Evolutionary conservation across 2,329 filamentous ascomycete genomes (phyloP).

Genomic region (Talaromyces piceae): DNA sequence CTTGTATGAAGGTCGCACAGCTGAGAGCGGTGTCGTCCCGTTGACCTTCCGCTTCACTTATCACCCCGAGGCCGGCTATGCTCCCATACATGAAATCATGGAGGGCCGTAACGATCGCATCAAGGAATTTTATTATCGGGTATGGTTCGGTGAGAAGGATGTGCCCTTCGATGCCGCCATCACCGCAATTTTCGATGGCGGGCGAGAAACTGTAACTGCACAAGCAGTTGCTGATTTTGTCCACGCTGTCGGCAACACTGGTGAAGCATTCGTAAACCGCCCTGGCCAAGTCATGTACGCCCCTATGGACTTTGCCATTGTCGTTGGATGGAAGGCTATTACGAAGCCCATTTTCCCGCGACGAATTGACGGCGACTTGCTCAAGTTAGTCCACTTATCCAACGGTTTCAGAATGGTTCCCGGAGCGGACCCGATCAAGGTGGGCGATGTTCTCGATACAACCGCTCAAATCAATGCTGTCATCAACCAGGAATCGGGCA

Average conservation of each 20-base stretch:
- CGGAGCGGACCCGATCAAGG: constrained; percentile 88
- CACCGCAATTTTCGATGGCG: constrained; percentile 83
- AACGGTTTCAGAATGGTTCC: constrained; percentile 98
- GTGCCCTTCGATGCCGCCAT: constrained; percentile 79
- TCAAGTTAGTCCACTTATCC: constrained; percentile 93
- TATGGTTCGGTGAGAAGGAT: constrained; percentile 87
- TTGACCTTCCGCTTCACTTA: constrained; percentile 86
- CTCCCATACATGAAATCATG: constrained; percentile 97
- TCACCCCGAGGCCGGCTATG: constrained; percentile 90
- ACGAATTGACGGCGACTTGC: constrained; percentile 87
- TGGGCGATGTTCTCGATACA: constrained; percentile 85
- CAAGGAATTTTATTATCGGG: constrained; percentile 98
- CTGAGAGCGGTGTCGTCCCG: constrained; percentile 71
- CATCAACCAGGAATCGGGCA: constrained; percentile 95
- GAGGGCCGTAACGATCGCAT: constrained; percentile 91
- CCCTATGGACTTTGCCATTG: constrained; percentile 98
- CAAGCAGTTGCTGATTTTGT: constrained; percentile 98
- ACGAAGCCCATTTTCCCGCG: constrained; percentile 98
- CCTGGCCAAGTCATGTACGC: constrained; percentile 90
- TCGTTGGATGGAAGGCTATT: constrained; percentile 98
- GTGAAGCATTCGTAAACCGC: constrained; percentile 92
- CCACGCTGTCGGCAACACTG: constrained; percentile 96
- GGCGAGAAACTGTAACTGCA: constrained; percentile 74
- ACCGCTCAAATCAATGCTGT: constrained; percentile 95
- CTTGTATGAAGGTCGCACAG: constrained; percentile 88